Conservation (phyloP, 2,329 filamentous ascomycete genomes). For the Sordariomycetes sp. region DNA sequence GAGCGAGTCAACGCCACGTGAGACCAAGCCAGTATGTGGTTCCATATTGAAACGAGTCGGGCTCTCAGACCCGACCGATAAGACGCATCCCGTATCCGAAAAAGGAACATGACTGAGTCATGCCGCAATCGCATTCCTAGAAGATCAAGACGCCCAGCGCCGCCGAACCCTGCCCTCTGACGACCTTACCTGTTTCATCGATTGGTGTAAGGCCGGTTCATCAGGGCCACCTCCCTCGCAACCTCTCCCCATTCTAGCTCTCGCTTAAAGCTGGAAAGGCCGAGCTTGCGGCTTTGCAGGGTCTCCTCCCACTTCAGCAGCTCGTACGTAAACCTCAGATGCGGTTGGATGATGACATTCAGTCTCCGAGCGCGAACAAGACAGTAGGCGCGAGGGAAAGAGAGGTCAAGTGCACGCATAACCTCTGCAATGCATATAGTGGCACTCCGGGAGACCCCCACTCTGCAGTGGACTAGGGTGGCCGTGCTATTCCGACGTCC, state of each 20-base stretch:
- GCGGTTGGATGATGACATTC: slow-evolving; percentile 97
- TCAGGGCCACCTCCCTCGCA: slow-evolving; percentile 77
- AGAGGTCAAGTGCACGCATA: slow-evolving; percentile 69
- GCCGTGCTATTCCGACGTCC: slow-evolving; percentile 66
- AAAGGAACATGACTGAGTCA: neutral
- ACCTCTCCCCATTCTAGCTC: slow-evolving; percentile 90
- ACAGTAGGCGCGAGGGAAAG: slow-evolving; percentile 88
- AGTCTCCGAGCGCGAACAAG: slow-evolving; percentile 84
- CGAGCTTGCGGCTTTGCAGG: slow-evolving; percentile 36
- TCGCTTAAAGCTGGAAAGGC: slow-evolving; percentile 42
- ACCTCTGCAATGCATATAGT: slow-evolving; percentile 99
- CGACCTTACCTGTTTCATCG: neutral
- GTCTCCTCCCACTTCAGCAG: slow-evolving; percentile 90
- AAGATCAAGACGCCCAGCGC: neutral
- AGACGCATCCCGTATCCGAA: neutral
- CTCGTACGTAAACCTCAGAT: slow-evolving; percentile 89
- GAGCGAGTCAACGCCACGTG: neutral
- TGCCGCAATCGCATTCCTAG: neutral
- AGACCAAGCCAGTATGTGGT: neutral
- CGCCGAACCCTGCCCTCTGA: neutral
- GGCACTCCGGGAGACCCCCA: slow-evolving; percentile 87
- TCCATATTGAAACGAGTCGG: neutral
- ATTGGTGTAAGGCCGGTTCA: slow-evolving; percentile 74
- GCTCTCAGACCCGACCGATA: neutral
- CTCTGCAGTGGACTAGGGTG: slow-evolving; percentile 89